Evolutionary conservation across 2,329 filamentous ascomycete species (phyloP), one percentile per base, ranked within the genome.

Genomic region (Alternaria sp.): DNA sequence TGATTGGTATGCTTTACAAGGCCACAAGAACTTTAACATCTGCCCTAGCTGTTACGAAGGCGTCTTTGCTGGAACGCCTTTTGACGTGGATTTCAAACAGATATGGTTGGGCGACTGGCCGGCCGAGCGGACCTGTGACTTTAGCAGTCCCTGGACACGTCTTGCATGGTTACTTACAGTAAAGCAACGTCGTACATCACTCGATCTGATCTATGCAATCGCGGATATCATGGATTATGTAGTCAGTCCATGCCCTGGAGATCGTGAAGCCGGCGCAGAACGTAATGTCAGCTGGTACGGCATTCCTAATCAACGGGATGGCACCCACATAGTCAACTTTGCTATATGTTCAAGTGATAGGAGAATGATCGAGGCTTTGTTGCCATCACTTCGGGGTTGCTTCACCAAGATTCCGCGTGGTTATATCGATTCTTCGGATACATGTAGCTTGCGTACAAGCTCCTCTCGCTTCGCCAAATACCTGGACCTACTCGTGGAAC

Each of bases 111-210:
- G 88, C 16, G 82, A 87, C 5, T 81, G 84, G 3, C 84, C 86
- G 14, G 81, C 84, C 41, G 83, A 86, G 46, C 84, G 91, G 7
- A 83, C 85, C 46, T 98, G 94, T 79, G 90, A 93, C 65, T 92
- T 97, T 77, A 92, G 91, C 30, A 85, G 87, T 12, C 87, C 90
- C 1, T 97, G 93, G 92, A 90, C 92, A 69, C 88, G 92, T 28
- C 88, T 97, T 39, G 93, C 93, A 1, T 96, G 91, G 88, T 84
- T 94, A 3, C 84, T 96, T 63, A 94, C 89, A 2, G 81, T 91
- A 53, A 93, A 93, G 76, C 87, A 92, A 66, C 80, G 87, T 12
- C 82, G 86, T 18, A 82, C 85, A 3, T 88, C 92, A 65, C 80
- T 95, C 41, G 85, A 86, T 12, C 80, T 96, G 5, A 83, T 97